Evolutionary conservation across 2,329 filamentous ascomycete genomes (phyloP).

Genomic region (Fusarium ambrosium): DNA sequence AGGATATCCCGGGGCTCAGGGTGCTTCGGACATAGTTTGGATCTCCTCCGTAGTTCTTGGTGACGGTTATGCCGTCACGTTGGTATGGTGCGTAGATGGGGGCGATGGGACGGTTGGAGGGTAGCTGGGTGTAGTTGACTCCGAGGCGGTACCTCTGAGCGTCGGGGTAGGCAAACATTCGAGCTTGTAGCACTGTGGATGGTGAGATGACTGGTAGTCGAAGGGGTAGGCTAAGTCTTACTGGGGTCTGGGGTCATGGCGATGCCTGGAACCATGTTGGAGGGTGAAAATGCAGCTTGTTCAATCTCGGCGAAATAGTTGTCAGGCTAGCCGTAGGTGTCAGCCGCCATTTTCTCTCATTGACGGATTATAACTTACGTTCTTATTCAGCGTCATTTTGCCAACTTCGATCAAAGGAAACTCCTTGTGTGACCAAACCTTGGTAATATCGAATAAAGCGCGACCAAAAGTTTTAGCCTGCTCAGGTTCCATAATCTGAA

Average conservation of each 20-base stretch:
- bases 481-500: constrained; percentile 67
- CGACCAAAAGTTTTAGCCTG: constrained; percentile 62
- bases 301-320: constrained; percentile 66
- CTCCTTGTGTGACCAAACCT: constrained; percentile 65
- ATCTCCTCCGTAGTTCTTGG: neutral
- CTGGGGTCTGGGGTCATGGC: constrained; percentile 60
- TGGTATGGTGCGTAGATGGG: neutral
- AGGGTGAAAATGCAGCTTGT: constrained; percentile 65
- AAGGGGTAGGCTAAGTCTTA: neutral
- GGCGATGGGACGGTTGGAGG: constrained; percentile 41
- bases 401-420: constrained; percentile 65
- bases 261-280: constrained; percentile 64
- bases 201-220: neutral
- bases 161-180: constrained; percentile 64
- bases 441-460: constrained; percentile 70
- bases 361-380: neutral
- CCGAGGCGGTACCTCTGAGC: constrained; percentile 67
- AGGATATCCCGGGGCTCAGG: neutral
- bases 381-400: constrained; percentile 62
- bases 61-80: neutral
- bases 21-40: neutral
- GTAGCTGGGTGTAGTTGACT: constrained; percentile 64
- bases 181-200: constrained; percentile 56
- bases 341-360: no score
- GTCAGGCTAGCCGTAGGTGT: neutral